A percentile compares a stretch with the other conserved stretches of the same genome.
Evolutionary conservation across 2,329 filamentous ascomycete genomes (phyloP).

Genomic region (Fusarium nelsonii): DNA sequence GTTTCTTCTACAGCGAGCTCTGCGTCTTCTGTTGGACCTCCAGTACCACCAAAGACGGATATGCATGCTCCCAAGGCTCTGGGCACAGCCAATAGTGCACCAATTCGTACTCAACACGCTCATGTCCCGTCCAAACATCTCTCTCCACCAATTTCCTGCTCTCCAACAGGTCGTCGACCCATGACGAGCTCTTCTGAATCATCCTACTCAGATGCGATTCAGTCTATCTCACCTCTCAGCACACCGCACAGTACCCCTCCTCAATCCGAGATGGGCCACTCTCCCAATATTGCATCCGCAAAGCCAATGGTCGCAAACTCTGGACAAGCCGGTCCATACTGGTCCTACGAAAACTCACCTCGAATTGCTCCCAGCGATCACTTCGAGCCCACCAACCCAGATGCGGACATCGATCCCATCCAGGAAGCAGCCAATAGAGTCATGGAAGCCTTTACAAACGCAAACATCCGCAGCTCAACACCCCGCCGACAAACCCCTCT

Average conservation of each 20-base stretch:
- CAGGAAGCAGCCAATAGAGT: constrained; percentile 51
- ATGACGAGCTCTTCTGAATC: constrained; percentile 53
- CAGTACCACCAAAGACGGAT: constrained; percentile 9
- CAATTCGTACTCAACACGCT: constrained; percentile 4
- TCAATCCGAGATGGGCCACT: constrained; percentile 55
- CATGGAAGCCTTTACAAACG: constrained; percentile 50
- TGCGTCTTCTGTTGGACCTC: constrained; percentile 26
- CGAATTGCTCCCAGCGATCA: constrained; percentile 32
- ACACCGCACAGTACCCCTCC: constrained; percentile 58
- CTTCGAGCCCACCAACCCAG: constrained; percentile 34
- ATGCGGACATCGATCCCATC: constrained; percentile 47
- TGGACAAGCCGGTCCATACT: constrained; percentile 38
- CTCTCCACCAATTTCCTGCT: constrained; percentile 3
- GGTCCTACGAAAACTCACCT: constrained; percentile 42
- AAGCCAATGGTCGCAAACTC: constrained; percentile 22
- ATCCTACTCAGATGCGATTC: constrained; percentile 56
- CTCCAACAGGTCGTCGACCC: constrained; percentile 27
- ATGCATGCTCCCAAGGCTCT: neutral
- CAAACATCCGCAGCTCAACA: constrained; percentile 36
- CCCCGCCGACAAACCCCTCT: constrained; percentile 38
- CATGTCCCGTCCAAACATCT: constrained; percentile 26
- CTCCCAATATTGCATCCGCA: constrained; percentile 28
- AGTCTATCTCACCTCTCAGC: constrained; percentile 52
- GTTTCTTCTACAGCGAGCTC: constrained; percentile 34
- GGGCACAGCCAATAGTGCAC: neutral